Evolutionary conservation across 2,329 filamentous ascomycete genomes (phyloP).

Genomic region (Fusarium sp.): DNA sequence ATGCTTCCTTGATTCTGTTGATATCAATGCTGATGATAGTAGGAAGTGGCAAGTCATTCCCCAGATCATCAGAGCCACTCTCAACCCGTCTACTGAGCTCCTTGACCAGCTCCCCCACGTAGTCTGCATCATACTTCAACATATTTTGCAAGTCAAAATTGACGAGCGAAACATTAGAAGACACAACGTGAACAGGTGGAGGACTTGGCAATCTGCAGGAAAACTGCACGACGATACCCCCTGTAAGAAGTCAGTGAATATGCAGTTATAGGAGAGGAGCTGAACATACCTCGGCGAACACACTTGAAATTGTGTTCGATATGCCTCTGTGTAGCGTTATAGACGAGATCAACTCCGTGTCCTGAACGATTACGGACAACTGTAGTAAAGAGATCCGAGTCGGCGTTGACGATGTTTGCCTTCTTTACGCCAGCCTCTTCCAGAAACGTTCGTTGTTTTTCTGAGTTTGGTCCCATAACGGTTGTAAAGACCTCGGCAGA

Average conservation of each 20-base stretch:
- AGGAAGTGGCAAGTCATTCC: neutral
- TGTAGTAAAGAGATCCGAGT: constrained; percentile 47
- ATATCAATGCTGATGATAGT: constrained; percentile 28
- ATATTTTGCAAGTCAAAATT: constrained; percentile 48
- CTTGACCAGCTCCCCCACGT: constrained; percentile 45
- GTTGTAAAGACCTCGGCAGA: constrained; percentile 56
- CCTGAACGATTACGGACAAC: constrained; percentile 46
- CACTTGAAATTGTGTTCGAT: constrained; percentile 47
- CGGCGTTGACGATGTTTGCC: constrained; percentile 51
- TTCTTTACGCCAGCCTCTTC: constrained; percentile 46
- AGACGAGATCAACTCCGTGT: constrained; percentile 54
- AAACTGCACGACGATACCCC: constrained; percentile 48
- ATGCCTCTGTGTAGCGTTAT: constrained; percentile 55
- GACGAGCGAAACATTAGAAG: constrained; percentile 42
- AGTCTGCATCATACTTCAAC: constrained; percentile 45
- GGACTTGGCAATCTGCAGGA: constrained; percentile 35
- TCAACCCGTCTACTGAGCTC: constrained; percentile 15
- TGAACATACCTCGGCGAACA: constrained; percentile 48
- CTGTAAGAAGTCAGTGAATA: constrained; percentile 34
- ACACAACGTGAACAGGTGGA: constrained; percentile 9
- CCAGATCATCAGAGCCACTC: neutral
- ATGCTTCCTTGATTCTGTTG: constrained; percentile 39
- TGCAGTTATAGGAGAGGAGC: neutral
- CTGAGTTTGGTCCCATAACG: constrained; percentile 42
- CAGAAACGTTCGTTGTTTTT: constrained; percentile 51